Conservation (phyloP, 495 filamentous ascomycete species). For the Clohesyomyces aquaticus region DNA sequence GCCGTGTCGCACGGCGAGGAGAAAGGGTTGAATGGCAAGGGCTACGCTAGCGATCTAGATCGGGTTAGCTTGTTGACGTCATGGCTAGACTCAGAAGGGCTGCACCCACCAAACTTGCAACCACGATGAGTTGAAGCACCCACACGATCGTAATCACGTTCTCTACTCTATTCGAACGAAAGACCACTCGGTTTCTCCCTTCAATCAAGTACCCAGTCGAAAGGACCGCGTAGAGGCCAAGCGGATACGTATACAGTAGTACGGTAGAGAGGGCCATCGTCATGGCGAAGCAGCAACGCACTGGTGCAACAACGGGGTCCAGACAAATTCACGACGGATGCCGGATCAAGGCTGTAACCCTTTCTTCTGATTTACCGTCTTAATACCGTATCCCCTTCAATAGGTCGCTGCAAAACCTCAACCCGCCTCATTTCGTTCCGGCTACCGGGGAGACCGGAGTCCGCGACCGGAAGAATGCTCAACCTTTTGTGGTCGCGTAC, state of each 20-base stretch:
- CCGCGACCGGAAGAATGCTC: background rate
- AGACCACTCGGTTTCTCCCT: background rate
- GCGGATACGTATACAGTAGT: conserved; percentile 9
- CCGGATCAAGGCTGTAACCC: background rate
- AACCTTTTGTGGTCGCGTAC: background rate
- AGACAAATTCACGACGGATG: background rate
- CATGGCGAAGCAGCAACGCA: background rate
- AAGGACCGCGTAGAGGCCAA: conserved; percentile 5
- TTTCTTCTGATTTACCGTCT: no score
- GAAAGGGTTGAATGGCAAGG: background rate
- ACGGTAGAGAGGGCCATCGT: background rate
- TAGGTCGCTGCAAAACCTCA: no score
- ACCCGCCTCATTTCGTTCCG: no score
- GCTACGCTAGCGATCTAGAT: background rate
- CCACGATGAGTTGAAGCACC: background rate
- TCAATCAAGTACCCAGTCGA: background rate
- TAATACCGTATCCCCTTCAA: no score
- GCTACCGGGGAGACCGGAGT: no score
- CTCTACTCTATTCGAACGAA: background rate
- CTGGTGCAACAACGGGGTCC: background rate
- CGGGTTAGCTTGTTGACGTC: background rate
- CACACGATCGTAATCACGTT: background rate
- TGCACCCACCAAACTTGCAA: background rate
- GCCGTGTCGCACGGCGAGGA: background rate
- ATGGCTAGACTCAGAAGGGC: background rate